phyloP scores from a whole-genome alignment of 2,329 filamentous ascomycete genomes.

The Penicillium olsonii region DNA sequence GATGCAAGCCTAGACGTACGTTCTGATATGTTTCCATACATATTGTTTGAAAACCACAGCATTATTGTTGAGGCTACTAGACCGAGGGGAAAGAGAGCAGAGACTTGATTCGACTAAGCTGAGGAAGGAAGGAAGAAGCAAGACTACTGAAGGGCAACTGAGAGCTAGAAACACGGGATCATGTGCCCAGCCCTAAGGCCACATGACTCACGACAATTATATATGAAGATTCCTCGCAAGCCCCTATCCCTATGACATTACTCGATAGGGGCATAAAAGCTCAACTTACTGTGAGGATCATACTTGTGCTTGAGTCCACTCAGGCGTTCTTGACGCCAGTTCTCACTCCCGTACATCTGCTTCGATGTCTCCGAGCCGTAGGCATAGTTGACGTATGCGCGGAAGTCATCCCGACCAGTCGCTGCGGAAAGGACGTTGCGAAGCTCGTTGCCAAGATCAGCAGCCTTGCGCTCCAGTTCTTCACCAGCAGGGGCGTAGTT shows the following conservation, averaged over 20 bases:
- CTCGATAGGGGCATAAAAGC: conserved; percentile 31
- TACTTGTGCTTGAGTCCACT: conserved; percentile 36
- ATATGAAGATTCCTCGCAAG: not conserved
- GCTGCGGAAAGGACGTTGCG: conserved; percentile 29
- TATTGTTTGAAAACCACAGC: not conserved
- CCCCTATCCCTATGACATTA: not conserved
- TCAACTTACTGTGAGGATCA: conserved; percentile 35
- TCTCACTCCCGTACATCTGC: conserved; percentile 33
- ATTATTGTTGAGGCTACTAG: no score
- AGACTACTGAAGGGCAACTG: no score
- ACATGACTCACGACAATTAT: no score
- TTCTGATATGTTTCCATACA: not conserved
- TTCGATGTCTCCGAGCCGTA: conserved; percentile 29
- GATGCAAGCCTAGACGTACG: not conserved
- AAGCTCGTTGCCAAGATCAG: conserved; percentile 31
- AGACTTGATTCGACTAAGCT: no score
- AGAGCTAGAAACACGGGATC: no score
- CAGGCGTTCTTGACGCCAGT: conserved; percentile 36
- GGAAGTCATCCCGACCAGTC: conserved; percentile 21
- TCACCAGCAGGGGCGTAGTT: conserved; percentile 29
- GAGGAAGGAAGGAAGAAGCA: no score
- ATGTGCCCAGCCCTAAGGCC: no score
- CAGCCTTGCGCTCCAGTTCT: conserved; percentile 26
- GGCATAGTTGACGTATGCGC: conserved; percentile 36
- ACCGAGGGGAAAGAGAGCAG: no score